Evolutionary conservation across 2,329 filamentous ascomycete genomes (phyloP).

Genomic region (Pseudogymnoascus sp.): DNA sequence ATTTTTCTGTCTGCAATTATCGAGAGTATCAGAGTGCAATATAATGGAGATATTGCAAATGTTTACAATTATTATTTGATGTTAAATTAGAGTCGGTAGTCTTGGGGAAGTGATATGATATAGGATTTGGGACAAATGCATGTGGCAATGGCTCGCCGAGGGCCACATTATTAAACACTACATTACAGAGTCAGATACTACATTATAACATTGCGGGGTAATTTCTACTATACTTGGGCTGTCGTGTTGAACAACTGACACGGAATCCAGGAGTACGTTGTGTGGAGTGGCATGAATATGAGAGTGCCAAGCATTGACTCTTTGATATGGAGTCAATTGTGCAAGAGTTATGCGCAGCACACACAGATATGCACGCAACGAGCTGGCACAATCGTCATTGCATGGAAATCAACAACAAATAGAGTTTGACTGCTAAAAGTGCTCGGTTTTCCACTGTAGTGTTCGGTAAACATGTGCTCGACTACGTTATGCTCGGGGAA

Average conservation of each 20-base stretch:
- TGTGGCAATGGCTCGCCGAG: conserved; percentile 2
- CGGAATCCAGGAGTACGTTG: background rate
- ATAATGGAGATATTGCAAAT: background rate
- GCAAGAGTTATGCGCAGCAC: background rate
- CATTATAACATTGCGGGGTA: background rate
- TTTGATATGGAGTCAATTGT: background rate
- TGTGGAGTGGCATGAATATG: background rate
- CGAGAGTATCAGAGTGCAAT: background rate
- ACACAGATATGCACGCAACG: background rate
- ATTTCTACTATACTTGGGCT: background rate
- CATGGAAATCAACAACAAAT: background rate
- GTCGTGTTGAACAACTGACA: background rate
- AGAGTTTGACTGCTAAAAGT: background rate
- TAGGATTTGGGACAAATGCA: background rate
- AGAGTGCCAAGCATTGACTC: background rate
- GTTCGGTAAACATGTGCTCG: background rate
- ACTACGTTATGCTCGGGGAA: background rate
- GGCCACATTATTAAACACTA: background rate
- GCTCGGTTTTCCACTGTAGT: background rate
- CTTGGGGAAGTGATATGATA: background rate
- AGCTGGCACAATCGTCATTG: background rate
- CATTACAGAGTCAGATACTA: background rate
- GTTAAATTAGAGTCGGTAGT: background rate
- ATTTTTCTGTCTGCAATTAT: background rate
- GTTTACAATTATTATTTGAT: background rate